Evolutionary conservation across 768 basidiomycete genomes (phyloP), one percentile per base, ranked within the genome.

Genomic region (Leccinum arenicola): DNA sequence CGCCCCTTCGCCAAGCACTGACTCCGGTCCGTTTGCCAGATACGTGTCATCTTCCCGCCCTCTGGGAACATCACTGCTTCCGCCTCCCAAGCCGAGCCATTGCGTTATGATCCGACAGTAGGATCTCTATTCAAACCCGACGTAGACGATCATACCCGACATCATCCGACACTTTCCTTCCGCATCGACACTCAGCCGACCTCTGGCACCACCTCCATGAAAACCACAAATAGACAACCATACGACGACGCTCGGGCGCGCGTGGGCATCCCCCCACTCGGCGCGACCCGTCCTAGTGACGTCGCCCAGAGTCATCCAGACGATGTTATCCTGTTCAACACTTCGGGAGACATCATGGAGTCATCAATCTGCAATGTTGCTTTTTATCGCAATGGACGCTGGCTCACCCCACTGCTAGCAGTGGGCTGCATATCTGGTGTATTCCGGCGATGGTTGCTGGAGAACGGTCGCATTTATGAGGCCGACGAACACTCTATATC

Each of bases 401-500:
- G 91, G 91, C 62, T 88, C 56, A 91, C 91, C 1, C 91, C 91
- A 21, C 63, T 80, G 3, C 67, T 77, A 12, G 70, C 74, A 2
- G 80, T 82, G 19, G 90, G 91, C 19, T 91, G 91, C 66, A 79
- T 93, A n/a, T 74, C 81, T 4, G 91, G 91, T 17, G 84, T 89
- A 36, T 75, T 85, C 62, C 79, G 91, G 17, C 78, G 86, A 33
- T 89, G 84, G 83, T 73, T 93, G 8, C 74, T 93, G 19, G 83
- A 85, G 59, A 78, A 84, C 45, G 78, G 76, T 21, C 77, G 77
- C 6, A 78, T 91, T 38, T 66, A 72, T 8, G 87, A 88, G 68
- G 84, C 80, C 31, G 70, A 68, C 19, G 72, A 76, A 11, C 72
- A 74, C 19, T 67, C 73, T 19, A 61, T 90, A 55, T 78, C 69